Evolutionary conservation across 495 filamentous ascomycete genomes (phyloP).

Genomic region (Astrothelium macrocarpum): DNA sequence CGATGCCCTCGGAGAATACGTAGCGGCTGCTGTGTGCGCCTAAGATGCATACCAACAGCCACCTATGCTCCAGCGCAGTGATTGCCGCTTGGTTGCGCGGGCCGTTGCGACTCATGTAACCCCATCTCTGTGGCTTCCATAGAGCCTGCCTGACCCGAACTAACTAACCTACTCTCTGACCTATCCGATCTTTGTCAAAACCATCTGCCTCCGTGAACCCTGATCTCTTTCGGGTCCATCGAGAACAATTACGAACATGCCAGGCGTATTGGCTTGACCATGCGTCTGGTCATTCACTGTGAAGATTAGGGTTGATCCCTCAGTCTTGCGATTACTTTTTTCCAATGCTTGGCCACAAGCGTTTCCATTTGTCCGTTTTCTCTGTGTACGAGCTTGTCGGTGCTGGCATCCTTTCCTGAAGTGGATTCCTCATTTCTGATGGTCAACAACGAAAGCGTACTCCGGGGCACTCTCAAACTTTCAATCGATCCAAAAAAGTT

Average conservation of each 20-base stretch:
- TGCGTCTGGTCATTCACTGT: not conserved
- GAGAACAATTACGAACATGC: not conserved
- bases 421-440: not conserved
- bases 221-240: not conserved
- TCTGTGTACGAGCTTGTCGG: not conserved
- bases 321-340: not conserved
- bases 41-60: slow-evolving; percentile 7
- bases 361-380: not conserved
- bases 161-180: not conserved
- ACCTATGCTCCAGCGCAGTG: slow-evolving; percentile 2
- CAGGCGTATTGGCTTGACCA: not conserved
- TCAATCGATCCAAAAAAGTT: not conserved
- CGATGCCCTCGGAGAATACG: slow-evolving; percentile 4
- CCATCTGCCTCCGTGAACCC: not conserved
- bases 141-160: not conserved
- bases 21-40: slow-evolving; percentile 6
- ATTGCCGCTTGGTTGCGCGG: slow-evolving; percentile 7
- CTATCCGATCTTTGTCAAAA: not conserved
- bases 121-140: not conserved
- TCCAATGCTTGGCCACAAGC: not conserved
- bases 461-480: not conserved
- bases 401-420: not conserved
- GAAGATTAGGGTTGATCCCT: slow-evolving; percentile 2
- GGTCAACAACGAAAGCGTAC: too few relatives aligned
- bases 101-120: slow-evolving; percentile 7